Conservation (phyloP, 2,329 filamentous ascomycete species). For the Phyllosticta paracitricarpa region DNA sequence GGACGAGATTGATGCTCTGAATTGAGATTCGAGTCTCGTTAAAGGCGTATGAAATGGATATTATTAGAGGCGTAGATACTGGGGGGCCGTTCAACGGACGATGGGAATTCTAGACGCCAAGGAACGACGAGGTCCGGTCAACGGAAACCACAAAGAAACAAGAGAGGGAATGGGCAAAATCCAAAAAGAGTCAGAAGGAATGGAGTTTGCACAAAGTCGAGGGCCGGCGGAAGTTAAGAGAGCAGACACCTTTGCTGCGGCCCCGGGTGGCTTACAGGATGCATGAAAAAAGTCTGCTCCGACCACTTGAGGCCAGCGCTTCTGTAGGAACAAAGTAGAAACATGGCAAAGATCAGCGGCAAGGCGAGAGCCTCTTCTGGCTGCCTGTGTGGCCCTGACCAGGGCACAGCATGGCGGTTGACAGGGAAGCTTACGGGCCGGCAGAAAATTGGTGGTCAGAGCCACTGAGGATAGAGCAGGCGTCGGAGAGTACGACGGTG, state of each 20-base stretch:
- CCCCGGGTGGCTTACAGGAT: conserved; percentile 5
- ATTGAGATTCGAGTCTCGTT: neutral
- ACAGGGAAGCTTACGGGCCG: neutral
- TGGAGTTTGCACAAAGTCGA: neutral
- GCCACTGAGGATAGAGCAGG: neutral
- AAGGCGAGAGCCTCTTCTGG: conserved; percentile 9
- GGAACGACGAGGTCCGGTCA: conserved; percentile 1
- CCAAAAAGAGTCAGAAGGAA: conserved; percentile 5
- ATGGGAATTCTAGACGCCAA: neutral
- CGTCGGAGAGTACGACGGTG: neutral
- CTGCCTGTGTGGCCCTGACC: neutral
- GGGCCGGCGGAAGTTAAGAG: conserved; percentile 4
- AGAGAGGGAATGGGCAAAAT: conserved; percentile 5
- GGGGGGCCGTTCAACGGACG: neutral
- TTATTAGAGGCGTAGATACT: conserved; percentile 4
- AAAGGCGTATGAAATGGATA: neutral
- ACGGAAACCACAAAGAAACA: neutral
- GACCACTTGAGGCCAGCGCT: neutral
- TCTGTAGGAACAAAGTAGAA: neutral
- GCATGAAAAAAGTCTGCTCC: neutral
- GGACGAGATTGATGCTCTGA: neutral
- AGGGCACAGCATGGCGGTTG: conserved; percentile 2
- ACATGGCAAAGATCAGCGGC: conserved; percentile 6
- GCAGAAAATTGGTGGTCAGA: neutral
- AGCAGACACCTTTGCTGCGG: neutral